These are phyloP conservation scores for Tetrahymena borealis DNA, from an alignment of 73 alveolate genomes.

Conservation along the genomic window DNA sequence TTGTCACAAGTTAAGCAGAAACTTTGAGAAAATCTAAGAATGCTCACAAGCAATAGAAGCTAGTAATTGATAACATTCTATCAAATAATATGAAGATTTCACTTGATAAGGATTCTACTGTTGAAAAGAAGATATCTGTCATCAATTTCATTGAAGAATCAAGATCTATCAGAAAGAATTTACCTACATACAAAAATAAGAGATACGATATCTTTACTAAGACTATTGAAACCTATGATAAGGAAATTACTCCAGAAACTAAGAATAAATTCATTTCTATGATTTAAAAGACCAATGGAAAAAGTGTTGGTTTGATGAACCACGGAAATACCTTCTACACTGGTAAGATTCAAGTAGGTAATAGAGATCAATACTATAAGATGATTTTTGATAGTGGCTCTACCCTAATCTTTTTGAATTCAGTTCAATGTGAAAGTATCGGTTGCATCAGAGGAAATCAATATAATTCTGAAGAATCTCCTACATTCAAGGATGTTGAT, in stretches of 20 bases:
- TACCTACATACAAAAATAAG: not conserved
- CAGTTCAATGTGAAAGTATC: constrained; percentile 8
- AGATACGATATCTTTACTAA: not conserved
- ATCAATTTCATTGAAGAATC: not conserved
- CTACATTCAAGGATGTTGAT: constrained; percentile 6
- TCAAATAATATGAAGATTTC: not conserved
- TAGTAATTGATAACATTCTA: not conserved
- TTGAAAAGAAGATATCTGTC: not conserved
- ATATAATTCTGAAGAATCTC: not conserved
- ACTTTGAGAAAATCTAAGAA: not conserved
- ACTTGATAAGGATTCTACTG: not conserved
- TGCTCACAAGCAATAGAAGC: not conserved
- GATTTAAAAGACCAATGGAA: not conserved
- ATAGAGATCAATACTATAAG: not conserved
- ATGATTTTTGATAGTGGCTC: constrained; percentile 22
- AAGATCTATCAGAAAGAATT: not conserved
- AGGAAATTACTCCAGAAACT: not conserved
- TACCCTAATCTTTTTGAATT: not conserved
- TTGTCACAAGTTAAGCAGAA: not conserved
- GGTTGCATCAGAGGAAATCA: constrained; percentile 8
- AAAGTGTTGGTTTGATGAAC: not conserved
- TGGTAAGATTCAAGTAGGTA: not conserved
- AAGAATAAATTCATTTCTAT: not conserved
- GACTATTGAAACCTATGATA: not conserved
- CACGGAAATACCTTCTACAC: not conserved